These are phyloP conservation scores for Backusella liffmaniae DNA, from an alignment of 192 early-diverging fungal genomes.

Conservation along the genomic window DNA sequence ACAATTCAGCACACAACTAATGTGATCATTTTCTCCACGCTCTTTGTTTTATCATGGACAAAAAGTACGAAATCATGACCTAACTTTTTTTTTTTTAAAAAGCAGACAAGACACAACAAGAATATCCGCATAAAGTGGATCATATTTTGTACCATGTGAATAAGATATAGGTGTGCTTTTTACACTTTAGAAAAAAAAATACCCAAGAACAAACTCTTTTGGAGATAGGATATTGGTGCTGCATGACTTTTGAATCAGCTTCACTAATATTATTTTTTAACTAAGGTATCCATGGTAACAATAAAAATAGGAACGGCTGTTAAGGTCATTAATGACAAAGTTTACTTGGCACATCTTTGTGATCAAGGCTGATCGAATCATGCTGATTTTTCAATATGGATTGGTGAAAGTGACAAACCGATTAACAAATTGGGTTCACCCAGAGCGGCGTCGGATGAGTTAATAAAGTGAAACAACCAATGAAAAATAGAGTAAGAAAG, in stretches of 20 bases:
- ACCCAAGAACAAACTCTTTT: neutral
- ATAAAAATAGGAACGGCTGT: neutral
- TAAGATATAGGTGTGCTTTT: neutral
- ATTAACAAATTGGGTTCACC: no score
- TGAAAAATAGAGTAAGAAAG: no score
- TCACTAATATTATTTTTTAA: neutral
- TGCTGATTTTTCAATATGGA: no score
- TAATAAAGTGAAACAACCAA: no score
- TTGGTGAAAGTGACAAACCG: no score
- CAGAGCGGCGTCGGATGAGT: no score
- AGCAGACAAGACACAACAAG: neutral
- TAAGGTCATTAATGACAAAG: neutral
- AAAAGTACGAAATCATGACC: neutral
- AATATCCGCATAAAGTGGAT: neutral
- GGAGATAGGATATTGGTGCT: neutral
- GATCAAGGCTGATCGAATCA: neutral
- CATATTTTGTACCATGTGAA: conserved; percentile 4
- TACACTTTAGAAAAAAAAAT: neutral
- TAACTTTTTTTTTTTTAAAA: neutral
- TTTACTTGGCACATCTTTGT: neutral
- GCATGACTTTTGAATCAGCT: neutral
- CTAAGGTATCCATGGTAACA: neutral
- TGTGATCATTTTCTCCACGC: neutral
- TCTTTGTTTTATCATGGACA: neutral
- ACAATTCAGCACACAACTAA: neutral